These are phyloP conservation scores for Amanita brunnescens DNA, from an alignment of 768 basidiomycete genomes.

Conservation along the genomic window DNA sequence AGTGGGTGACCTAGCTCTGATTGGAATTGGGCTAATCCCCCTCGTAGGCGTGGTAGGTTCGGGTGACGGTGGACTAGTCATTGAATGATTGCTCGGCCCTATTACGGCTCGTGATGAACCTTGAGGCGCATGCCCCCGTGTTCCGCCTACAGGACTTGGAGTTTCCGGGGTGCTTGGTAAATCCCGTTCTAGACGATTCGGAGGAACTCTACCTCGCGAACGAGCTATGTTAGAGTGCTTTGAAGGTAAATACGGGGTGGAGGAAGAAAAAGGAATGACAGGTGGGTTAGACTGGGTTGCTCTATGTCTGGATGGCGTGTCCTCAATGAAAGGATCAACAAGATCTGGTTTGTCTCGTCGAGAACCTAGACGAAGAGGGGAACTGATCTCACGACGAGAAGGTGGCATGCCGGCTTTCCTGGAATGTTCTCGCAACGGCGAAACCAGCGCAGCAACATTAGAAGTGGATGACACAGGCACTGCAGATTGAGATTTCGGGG, in stretches of 20 bases:
- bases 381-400: conserved; percentile 13
- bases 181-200: conserved; percentile 23
- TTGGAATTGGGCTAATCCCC: conserved; percentile 33
- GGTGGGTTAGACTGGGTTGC: conserved; percentile 24
- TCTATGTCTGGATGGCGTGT: conserved; percentile 15
- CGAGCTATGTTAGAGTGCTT: conserved; percentile 15
- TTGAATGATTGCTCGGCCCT: conserved; percentile 33
- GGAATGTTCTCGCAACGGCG: conserved; percentile 37
- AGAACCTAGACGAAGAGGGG: conserved; percentile 8
- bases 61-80: conserved; percentile 22
- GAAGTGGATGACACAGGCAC: conserved; percentile 41
- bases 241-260: conserved; percentile 15
- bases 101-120: conserved; percentile 26
- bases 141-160: conserved; percentile 34
- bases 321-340: neutral
- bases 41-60: conserved; percentile 27
- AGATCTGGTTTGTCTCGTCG: conserved; percentile 10
- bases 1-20: conserved; percentile 3
- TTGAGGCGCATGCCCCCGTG: conserved; percentile 25
- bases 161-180: conserved; percentile 38
- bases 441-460: conserved; percentile 33
- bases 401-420: conserved; percentile 32
- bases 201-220: conserved; percentile 29
- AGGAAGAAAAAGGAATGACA: conserved; percentile 15
- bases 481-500: conserved; percentile 42